These are phyloP conservation scores for Rhodofomes roseus DNA, from an alignment of 1,284 basidiomycete genomes.

Conservation along the genomic window DNA sequence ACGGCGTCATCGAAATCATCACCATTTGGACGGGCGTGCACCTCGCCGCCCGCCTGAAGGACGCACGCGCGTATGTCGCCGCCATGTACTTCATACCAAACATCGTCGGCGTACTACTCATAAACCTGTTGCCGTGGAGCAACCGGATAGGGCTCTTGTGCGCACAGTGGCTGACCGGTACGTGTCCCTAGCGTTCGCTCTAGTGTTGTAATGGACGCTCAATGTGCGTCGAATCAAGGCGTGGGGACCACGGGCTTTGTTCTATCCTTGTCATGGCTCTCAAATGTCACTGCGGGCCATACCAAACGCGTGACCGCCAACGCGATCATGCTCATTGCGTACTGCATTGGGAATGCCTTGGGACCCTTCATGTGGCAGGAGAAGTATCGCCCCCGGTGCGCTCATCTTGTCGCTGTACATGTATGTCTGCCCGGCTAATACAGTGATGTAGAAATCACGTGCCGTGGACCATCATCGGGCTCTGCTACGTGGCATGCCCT, in stretches of 20 bases:
- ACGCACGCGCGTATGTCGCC: slow-evolving; percentile 58
- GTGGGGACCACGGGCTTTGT: slow-evolving; percentile 65
- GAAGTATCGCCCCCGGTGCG: slow-evolving; percentile 56
- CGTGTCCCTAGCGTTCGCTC: slow-evolving; percentile 19
- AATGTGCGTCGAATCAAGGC: slow-evolving; percentile 31
- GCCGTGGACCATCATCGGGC: slow-evolving; percentile 60
- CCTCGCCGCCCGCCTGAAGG: slow-evolving; percentile 46
- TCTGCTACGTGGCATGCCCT: slow-evolving; percentile 48
- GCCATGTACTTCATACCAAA: slow-evolving; percentile 56
- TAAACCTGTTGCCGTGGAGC: slow-evolving; percentile 57
- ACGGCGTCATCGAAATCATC: slow-evolving; percentile 61
- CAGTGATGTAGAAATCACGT: slow-evolving; percentile 42
- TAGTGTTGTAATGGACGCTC: not conserved
- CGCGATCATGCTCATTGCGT: slow-evolving; percentile 61
- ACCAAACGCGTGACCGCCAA: slow-evolving; percentile 67
- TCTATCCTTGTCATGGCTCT: slow-evolving; percentile 65
- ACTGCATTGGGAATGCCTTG: slow-evolving; percentile 63
- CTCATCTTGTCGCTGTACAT: not conserved
- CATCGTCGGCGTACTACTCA: slow-evolving; percentile 52
- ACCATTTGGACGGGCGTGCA: slow-evolving; percentile 56
- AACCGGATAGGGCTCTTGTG: slow-evolving; percentile 60
- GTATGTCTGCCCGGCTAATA: not conserved
- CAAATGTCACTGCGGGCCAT: slow-evolving; percentile 62
- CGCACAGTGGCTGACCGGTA: slow-evolving; percentile 57
- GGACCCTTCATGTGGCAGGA: slow-evolving; percentile 72